These are phyloP conservation scores for Hordeum marinum DNA, from an alignment of 176 grass and related monocot species.

Conservation along the genomic window DNA sequence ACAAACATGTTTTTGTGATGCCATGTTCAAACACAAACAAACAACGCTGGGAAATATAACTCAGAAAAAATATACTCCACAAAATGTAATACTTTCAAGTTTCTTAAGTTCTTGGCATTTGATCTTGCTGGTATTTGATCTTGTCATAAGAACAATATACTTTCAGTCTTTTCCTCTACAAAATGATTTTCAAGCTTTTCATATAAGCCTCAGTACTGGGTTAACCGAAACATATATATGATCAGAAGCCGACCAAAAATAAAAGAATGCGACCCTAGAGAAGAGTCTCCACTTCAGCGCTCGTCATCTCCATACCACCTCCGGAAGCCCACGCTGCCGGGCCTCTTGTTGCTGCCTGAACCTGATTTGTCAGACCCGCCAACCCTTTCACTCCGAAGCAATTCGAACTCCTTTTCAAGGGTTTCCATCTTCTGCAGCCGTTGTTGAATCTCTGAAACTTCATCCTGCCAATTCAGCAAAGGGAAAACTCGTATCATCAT, in stretches of 20 bases:
- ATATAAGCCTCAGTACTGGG: background rate
- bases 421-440: slow-evolving; percentile 35
- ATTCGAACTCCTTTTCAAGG: slow-evolving; percentile 41
- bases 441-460: slow-evolving; percentile 35
- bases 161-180: background rate
- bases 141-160: no score
- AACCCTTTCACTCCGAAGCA: background rate
- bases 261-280: background rate
- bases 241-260: background rate
- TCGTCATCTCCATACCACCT: slow-evolving; percentile 35
- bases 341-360: background rate
- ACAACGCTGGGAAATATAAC: background rate
- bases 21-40: background rate
- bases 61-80: background rate
- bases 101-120: background rate
- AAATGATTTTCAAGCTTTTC: background rate
- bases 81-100: background rate
- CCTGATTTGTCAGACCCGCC: background rate
- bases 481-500: background rate
- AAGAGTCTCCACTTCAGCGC: background rate
- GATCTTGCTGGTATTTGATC: background rate
- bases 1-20: no score
- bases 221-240: background rate
- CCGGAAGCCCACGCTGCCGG: slow-evolving; percentile 14
- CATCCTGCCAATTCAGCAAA: slow-evolving; percentile 20